These are phyloP conservation scores for Paspalum notatum DNA, from an alignment of 176 grass and related monocot genomes.

Conservation along the genomic window DNA sequence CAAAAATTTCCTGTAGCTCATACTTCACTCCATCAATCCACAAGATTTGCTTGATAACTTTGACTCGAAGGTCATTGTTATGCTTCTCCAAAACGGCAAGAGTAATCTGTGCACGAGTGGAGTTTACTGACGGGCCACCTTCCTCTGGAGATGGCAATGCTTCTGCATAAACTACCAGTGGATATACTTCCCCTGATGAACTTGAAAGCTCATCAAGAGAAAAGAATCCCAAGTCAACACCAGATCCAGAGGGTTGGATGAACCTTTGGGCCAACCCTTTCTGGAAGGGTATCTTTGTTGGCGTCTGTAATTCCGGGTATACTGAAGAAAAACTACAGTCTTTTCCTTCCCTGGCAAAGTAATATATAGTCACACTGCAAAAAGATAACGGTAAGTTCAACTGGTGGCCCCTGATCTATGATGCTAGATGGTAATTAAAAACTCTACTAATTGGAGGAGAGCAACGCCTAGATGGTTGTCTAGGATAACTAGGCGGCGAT, in stretches of 20 bases:
- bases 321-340: slow-evolving; percentile 57
- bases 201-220: slow-evolving; percentile 86
- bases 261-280: slow-evolving; percentile 79
- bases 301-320: slow-evolving; percentile 54
- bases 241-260: slow-evolving; percentile 71
- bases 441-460: not conserved
- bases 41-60: slow-evolving; percentile 90
- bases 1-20: slow-evolving; percentile 91
- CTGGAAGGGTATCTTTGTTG: slow-evolving; percentile 68
- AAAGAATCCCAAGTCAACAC: slow-evolving; percentile 95
- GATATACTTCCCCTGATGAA: slow-evolving; percentile 57
- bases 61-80: slow-evolving; percentile 72
- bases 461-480: not conserved
- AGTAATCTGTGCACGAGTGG: slow-evolving; percentile 80
- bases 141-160: slow-evolving; percentile 47
- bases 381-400: slow-evolving; percentile 24
- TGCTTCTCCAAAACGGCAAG: slow-evolving; percentile 83
- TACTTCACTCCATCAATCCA: slow-evolving; percentile 72
- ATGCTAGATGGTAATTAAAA: slow-evolving; percentile 6
- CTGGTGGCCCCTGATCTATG: not conserved
- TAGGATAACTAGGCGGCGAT: not conserved
- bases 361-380: slow-evolving; percentile 78
- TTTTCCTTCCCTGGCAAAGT: slow-evolving; percentile 89
- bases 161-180: slow-evolving; percentile 83
- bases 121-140: slow-evolving; percentile 32